Conservation (phyloP, 1,284 basidiomycete genomes). For the Bondarzewia mesenterica region DNA sequence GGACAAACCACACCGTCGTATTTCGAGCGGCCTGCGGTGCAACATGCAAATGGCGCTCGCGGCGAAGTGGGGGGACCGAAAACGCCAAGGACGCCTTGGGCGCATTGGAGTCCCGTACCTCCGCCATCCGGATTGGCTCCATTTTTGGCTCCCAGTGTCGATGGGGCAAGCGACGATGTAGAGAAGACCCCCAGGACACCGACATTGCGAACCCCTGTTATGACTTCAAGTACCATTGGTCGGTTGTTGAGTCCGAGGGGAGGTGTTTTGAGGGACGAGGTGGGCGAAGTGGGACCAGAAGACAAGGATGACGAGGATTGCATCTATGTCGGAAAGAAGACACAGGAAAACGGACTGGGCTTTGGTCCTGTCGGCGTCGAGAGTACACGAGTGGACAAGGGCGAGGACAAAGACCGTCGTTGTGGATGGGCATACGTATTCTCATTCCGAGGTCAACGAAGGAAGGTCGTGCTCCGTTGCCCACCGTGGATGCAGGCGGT, state of each 20-base stretch:
- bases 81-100: background rate
- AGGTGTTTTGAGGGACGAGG: background rate
- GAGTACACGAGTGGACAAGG: background rate
- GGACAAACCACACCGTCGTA: background rate
- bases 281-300: background rate
- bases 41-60: background rate
- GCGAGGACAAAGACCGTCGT: conserved; percentile 1
- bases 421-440: conserved; percentile 10
- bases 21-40: background rate
- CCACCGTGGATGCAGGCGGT: conserved; percentile 6
- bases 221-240: conserved; percentile 1
- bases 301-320: background rate
- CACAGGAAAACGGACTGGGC: background rate
- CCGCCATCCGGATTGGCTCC: background rate
- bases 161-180: background rate
- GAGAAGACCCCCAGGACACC: conserved; percentile 5
- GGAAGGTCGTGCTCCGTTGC: conserved; percentile 7
- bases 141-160: conserved; percentile 1
- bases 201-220: conserved; percentile 2
- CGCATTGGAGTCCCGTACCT: background rate
- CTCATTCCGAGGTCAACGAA: conserved; percentile 10
- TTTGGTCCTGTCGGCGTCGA: background rate
- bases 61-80: background rate
- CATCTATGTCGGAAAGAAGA: background rate
- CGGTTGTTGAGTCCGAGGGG: background rate